phyloP scores from a whole-genome alignment of 106 monocot genomes.

The Dioscorea zingiberensis region DNA sequence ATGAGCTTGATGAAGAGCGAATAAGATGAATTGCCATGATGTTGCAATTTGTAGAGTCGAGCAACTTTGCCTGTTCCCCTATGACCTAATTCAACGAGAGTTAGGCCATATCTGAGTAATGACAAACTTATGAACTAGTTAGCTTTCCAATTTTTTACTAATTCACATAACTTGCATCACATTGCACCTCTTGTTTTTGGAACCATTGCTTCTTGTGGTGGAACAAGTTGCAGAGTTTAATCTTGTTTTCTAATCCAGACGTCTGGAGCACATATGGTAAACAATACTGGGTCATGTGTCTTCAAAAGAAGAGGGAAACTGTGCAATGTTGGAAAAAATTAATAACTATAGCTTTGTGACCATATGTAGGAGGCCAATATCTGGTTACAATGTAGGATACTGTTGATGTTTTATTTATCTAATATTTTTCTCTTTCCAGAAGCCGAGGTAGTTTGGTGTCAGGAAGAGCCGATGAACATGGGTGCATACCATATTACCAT shows the following conservation, averaged over 20 bases:
- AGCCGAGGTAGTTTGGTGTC: conserved; percentile 90
- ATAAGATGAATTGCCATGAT: conserved; percentile 47
- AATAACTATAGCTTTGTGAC: not conserved
- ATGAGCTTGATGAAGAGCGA: conserved; percentile 83
- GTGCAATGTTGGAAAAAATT: no score
- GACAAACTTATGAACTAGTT: not conserved
- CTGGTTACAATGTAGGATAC: no score
- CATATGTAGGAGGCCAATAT: no score
- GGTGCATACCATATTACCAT: conserved; percentile 71
- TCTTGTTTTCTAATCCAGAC: no score
- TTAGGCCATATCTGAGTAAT: conserved; percentile 97
- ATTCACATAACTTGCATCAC: not conserved
- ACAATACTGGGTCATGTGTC: no score
- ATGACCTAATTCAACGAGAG: conserved; percentile 86
- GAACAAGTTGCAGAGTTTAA: not conserved
- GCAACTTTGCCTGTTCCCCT: conserved; percentile 91
- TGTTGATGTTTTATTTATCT: not conserved
- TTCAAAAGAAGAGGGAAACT: no score
- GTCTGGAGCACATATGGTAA: no score
- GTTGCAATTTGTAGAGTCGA: conserved; percentile 95
- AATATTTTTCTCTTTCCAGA: conserved; percentile 23
- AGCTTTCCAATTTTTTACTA: not conserved
- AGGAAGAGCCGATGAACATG: conserved; percentile 99
- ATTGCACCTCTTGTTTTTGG: no score
- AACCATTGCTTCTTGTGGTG: not conserved